A percentile compares a stretch with the other conserved stretches of the same genome.
These are phyloP conservation scores for Pyrus communis DNA, from an alignment of 306 rosid species.

Conservation along the genomic window DNA sequence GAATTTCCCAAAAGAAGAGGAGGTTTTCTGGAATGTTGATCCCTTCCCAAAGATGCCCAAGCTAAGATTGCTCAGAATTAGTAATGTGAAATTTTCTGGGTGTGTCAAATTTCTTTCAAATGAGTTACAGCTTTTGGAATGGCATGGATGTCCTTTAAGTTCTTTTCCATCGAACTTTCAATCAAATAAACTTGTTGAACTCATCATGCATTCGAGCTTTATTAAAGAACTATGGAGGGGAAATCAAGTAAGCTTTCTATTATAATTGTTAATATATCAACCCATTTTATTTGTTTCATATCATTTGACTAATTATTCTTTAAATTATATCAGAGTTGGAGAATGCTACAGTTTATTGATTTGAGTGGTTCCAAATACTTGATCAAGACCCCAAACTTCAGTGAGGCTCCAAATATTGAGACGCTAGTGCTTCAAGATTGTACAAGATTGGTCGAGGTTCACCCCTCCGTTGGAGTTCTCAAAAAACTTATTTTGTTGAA, in stretches of 20 bases:
- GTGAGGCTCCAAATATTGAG: conserved; percentile 12
- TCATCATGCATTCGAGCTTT: not conserved
- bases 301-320: not conserved
- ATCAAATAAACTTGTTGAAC: not conserved
- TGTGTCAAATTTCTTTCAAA: not conserved
- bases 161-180: not conserved
- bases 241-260: not conserved
- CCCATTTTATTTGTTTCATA: too few relatives aligned
- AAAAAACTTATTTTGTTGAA: conserved; percentile 1
- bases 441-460: conserved; percentile 3
- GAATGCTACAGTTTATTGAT: not conserved
- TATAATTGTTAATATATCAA: not conserved
- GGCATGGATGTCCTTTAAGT: not conserved
- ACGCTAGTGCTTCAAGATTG: conserved; percentile 16
- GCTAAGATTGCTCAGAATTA: not conserved
- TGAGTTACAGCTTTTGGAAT: not conserved
- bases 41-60: not conserved
- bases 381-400: conserved; percentile 4
- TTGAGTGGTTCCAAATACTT: conserved; percentile 6
- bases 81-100: not conserved
- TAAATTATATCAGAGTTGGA: not conserved
- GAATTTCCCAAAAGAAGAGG: not conserved
- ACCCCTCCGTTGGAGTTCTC: conserved; percentile 10
- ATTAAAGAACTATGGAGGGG: not conserved
- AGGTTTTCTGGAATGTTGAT: not conserved